Base-by-base conservation (phyloP, 225 moss, liverwort and hornwort genomes). In the Lunularia cruciata region DNA sequence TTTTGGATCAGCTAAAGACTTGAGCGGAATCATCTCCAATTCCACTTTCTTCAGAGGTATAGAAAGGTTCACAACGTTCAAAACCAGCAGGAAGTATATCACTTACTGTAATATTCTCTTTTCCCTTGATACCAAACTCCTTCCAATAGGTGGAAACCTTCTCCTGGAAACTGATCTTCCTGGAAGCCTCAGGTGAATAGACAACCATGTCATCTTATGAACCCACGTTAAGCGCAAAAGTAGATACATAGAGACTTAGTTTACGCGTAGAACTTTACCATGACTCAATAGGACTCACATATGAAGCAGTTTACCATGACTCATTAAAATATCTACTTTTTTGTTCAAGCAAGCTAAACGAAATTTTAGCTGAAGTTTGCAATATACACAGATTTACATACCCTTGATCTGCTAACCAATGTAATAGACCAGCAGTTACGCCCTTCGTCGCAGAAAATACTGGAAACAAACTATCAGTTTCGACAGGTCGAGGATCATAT, bases 401-500 rank as follows among this genome's bases (percentile, higher is more conserved):
- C 95, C 90, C 90, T 76, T 89, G 89, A 77, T 96, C 95, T 60
- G 76, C 88, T 70, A 96, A 82, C 88, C 88, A 89, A 55, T 96
- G 95, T 48, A 92, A 73, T 65, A 96, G 84, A 63, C 90, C 95
- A 67, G 92, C 92, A 27, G 95, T 92, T 36, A 96, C 68, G 34
- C 95, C 92, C 69, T 96, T 96, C 11, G 95, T 90, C 34, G 72
- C 85, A 32, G 92, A 92, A 62, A 96, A 96, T 56, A 86, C 89
- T 70, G 92, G 89, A 54, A 96, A 96, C 81, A 96, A 84, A 68
- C 88, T 96, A 69, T 96, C 95, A 18, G 86, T 82, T 72, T 96
- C 88, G 47, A 96, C 95, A 61, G 95, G 95, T 71, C 95, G 87
- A 23, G 92, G 95, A 75, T 96, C 95, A 75, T 81, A 96, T 75